Evolutionary conservation across 2,329 filamentous ascomycete genomes (phyloP).

Genomic region (Fusarium paranaense): DNA sequence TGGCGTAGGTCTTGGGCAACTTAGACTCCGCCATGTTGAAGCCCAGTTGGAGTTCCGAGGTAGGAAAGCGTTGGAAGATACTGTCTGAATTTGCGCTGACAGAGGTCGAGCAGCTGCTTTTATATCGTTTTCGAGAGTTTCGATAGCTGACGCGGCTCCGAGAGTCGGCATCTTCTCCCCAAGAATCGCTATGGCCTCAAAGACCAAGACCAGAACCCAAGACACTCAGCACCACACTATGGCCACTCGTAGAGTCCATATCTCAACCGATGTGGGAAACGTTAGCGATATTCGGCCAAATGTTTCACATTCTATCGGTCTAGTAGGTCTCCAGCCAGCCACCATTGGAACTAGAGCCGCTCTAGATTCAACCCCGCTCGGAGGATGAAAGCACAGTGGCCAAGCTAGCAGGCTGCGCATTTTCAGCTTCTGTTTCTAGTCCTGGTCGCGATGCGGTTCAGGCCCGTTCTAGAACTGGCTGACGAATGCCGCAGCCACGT

Average conservation of each 20-base stretch:
- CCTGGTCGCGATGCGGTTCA: background rate
- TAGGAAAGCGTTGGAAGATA: background rate
- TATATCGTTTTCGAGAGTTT: background rate
- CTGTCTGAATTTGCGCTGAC: fast-evolving
- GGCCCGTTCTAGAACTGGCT: background rate
- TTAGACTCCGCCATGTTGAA: background rate
- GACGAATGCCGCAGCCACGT: background rate
- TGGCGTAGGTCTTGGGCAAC: background rate
- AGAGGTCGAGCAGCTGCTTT: background rate
- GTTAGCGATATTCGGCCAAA: background rate
- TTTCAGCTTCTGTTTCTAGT: background rate
- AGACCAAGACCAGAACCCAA: background rate
- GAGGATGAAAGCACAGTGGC: background rate
- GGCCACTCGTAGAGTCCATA: background rate
- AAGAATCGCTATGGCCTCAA: background rate
- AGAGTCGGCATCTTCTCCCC: background rate
- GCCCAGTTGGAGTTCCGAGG: background rate
- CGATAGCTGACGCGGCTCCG: background rate
- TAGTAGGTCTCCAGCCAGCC: background rate
- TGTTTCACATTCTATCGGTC: background rate
- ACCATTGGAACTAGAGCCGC: background rate
- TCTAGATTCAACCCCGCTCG: background rate
- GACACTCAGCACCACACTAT: background rate
- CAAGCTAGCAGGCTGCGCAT: background rate
- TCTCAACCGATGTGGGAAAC: background rate